Conservation (phyloP, 495 filamentous ascomycete species). For the Neurospora sp. region DNA sequence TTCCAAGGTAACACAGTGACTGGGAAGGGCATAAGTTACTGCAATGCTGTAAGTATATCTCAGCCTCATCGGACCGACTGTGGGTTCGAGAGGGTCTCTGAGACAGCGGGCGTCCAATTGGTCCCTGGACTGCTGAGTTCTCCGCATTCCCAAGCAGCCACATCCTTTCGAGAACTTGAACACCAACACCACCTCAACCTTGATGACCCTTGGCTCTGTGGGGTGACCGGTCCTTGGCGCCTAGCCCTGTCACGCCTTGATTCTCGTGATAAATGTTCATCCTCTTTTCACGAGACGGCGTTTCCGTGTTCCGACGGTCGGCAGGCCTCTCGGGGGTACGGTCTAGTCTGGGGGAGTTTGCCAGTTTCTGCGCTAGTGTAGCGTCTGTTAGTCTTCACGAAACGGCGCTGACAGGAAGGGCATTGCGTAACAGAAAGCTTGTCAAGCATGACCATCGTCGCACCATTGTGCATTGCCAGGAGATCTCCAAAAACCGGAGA, state of each 20-base stretch:
- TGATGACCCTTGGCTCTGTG: background rate
- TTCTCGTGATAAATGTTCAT: background rate
- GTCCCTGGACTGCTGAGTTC: constrained; percentile 1
- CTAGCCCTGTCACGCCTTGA: background rate
- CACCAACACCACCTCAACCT: background rate
- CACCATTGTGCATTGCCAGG: background rate
- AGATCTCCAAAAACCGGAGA: background rate
- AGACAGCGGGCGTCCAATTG: constrained; percentile 14
- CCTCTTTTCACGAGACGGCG: background rate
- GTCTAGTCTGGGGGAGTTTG: background rate
- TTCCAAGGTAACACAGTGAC: background rate
- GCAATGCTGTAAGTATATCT: background rate
- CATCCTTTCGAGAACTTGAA: background rate
- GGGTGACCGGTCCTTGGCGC: background rate
- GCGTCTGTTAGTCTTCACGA: background rate
- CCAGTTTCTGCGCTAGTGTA: background rate
- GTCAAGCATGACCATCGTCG: background rate
- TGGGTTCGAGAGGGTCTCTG: constrained; percentile 8
- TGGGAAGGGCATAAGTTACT: background rate
- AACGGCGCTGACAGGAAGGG: background rate
- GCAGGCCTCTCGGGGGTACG: background rate
- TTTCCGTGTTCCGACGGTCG: background rate
- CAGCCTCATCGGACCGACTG: constrained; percentile 28
- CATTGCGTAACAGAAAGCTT: background rate
- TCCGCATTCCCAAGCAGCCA: constrained; percentile 16